A percentile compares a stretch with the other conserved stretches of the same genome.
Evolutionary conservation across 495 filamentous ascomycete species (phyloP).

Genomic region (Lindgomyces ingoldianus): DNA sequence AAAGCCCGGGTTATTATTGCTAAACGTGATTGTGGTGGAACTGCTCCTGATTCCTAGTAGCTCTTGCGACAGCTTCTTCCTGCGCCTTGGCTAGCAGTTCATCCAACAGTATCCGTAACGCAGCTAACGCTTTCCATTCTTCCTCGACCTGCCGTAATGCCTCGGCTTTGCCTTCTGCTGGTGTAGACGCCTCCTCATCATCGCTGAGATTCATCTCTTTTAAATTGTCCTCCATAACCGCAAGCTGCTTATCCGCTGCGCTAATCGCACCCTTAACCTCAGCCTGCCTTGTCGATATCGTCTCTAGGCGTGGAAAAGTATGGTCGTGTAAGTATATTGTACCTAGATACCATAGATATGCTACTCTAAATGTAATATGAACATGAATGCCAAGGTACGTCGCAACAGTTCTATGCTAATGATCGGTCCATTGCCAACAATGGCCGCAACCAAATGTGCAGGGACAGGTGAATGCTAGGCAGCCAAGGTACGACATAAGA

Average conservation of each 20-base stretch:
- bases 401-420: too few relatives aligned
- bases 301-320: too few relatives aligned
- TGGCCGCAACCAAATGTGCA: too few relatives aligned
- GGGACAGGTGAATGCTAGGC: too few relatives aligned
- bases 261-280: slow-evolving; percentile 41
- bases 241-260: slow-evolving; percentile 39
- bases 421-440: too few relatives aligned
- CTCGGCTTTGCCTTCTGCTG: slow-evolving; percentile 5
- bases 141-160: slow-evolving; percentile 42
- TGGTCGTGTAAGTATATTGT: too few relatives aligned
- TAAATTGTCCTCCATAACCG: slow-evolving; percentile 40
- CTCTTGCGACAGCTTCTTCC: slow-evolving; percentile 37
- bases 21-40: slow-evolving; percentile 5
- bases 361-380: too few relatives aligned
- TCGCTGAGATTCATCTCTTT: slow-evolving; percentile 28
- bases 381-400: too few relatives aligned
- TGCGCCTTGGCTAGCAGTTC: slow-evolving; percentile 42
- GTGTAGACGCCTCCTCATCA: slow-evolving; percentile 23
- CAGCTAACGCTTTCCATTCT: slow-evolving; percentile 38
- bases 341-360: too few relatives aligned
- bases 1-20: not conserved
- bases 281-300: slow-evolving; percentile 39
- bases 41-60: not conserved
- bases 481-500: too few relatives aligned
- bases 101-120: slow-evolving; percentile 42